Base-by-base conservation (phyloP, 1,284 basidiomycete genomes). In the Laetiporus sulphureus region DNA sequence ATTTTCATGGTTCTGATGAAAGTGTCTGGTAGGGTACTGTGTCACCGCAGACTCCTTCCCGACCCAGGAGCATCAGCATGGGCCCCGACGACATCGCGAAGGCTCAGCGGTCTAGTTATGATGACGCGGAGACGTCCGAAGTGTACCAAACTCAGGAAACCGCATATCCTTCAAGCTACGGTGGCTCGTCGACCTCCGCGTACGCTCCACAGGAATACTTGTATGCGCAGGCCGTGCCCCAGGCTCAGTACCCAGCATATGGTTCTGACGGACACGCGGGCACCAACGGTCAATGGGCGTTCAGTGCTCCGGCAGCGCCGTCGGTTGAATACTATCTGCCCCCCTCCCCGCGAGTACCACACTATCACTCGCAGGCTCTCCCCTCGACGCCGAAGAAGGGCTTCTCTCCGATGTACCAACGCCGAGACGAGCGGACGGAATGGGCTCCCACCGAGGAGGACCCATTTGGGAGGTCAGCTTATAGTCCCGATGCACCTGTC, bases 51-150 rank as follows among this genome's bases (percentile, higher is more conserved):
- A 54, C 44, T 47, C 54, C 40, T 56, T 55, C 51, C 51, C 44
- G 54, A 19, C 51, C 52, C 18, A 42, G 54, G 32, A 54, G 51
- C 33, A 47, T 52, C 40, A 58, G 54, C 36, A 48, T 52, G 21
- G 54, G 49, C 19, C 47, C 48, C 16, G 51, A 56, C 18, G 44
- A 44, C 23, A 21, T 47, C 21, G 37, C 34, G 13, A 43, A 47
- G 3, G 29, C 42, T 7, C 36, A 39, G 23, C 38, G 34, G 27
- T 33, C 46, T 16, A 21, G 36, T 3, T 50, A 54, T 22, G 38
- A 44, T 20, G 50, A 53, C 32, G 36, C 32, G 4, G 29, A 42
- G 13, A 4, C 46, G 46, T 29, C 48, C 4, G n/a, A 21, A 1
- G 10, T 31, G 5, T 36, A 36, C 21, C 32, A 30, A 4, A 52